Evolutionary conservation across 2,329 filamentous ascomycete species (phyloP), one percentile per base, ranked within the genome.

Genomic region (Aspergillus arachidicola): DNA sequence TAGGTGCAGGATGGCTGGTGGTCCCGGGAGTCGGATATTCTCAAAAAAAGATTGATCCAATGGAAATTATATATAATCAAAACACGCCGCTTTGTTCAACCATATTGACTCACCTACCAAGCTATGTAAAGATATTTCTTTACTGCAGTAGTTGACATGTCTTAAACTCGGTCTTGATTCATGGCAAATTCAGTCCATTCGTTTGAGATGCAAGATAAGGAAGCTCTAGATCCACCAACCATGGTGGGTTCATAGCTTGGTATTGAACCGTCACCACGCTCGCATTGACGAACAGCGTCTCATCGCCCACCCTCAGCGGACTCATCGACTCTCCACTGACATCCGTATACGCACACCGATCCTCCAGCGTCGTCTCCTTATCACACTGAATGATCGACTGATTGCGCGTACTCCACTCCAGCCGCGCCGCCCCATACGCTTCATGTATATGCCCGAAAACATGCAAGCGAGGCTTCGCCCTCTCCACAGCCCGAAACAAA

Each of bases 391-490:
- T 68, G 23, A 46, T 32, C 36, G 65, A 62, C 46, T 68, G 65
- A 46, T 59, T 66, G 57, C 56, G 59, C 41, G 50, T 61, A 30
- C 38, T 65, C 73, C 68, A 72, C 56, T 64, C 65, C 66, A 58
- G 72, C 64, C 83, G 73, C 65, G 76, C 71, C 4, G 79, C 81
- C 21, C 83, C 84, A 73, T 82, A 82, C 0, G 78, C 84, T 69
- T 86, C 84, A 69, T 88, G 86, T 21, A 89, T 88, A 75, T 89
- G 87, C 0, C 87, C 87, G 69, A 88, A 90, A 65, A 85, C 85
- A 71, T 89, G 85, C n/a, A 89, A 57, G 3, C 75, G 72, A 0
- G 87, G 87, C 57, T 77, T 78, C 11, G 81, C 82, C 6, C 85
- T 78, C 58, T 78, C 74, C 1, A 84, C 75, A 0, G 87, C 87